These are phyloP conservation scores for Eleusine indica DNA, from an alignment of 176 grass and related monocot species.

Conservation along the genomic window DNA sequence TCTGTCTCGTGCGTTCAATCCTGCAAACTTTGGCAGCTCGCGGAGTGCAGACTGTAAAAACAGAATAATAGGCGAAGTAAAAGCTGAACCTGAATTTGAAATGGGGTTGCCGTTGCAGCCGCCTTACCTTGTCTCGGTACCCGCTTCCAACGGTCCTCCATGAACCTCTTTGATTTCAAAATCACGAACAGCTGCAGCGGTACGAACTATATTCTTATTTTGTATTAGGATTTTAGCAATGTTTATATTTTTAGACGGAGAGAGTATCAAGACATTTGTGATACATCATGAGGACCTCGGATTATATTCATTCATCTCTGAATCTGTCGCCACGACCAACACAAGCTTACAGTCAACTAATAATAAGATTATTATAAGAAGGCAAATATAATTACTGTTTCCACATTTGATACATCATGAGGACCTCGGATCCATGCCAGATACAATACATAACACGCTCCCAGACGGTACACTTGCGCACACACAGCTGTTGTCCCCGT, in stretches of 20 bases:
- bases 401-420: constrained; percentile 31
- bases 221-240: no score
- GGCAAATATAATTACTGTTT: constrained; percentile 36
- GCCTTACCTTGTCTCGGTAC: background rate
- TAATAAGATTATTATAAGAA: background rate
- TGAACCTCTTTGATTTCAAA: background rate
- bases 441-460: constrained; percentile 17
- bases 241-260: no score
- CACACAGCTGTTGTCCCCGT: constrained; percentile 33
- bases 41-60: background rate
- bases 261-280: no score
- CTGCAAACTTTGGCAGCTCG: background rate
- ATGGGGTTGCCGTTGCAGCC: background rate
- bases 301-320: background rate
- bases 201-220: no score
- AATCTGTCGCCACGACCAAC: background rate
- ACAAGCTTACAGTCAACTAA: background rate
- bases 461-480: background rate
- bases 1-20: background rate
- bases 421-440: constrained; percentile 35
- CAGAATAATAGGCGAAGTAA: background rate
- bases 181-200: background rate
- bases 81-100: background rate
- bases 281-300: background rate
- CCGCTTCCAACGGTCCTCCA: background rate